phyloP scores from a whole-genome alignment of 495 filamentous ascomycete genomes.

The Penicillium robsamsonii region DNA sequence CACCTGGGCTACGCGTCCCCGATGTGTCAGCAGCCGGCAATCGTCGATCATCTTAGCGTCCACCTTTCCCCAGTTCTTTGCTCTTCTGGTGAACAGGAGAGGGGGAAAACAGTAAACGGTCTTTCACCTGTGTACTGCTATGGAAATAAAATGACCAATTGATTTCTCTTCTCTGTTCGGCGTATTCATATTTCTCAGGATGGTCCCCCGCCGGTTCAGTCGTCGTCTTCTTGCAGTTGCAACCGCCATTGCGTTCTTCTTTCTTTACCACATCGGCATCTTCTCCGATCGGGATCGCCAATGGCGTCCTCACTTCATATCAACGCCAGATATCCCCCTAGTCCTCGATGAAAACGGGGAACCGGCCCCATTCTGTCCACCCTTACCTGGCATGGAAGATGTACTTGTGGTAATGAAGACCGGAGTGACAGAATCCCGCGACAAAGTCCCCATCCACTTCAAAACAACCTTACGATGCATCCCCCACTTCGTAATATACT shows the following conservation, averaged over 20 bases:
- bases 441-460: conserved; percentile 51
- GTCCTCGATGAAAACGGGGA: conserved; percentile 14
- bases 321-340: conserved; percentile 7
- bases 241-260: conserved; percentile 28
- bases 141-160: conserved; percentile 17
- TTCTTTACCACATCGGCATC: conserved; percentile 35
- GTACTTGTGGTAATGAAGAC: conserved; percentile 49
- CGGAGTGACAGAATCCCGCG: conserved; percentile 43
- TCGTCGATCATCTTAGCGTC: conserved; percentile 11
- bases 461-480: conserved; percentile 51
- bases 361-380: conserved; percentile 31
- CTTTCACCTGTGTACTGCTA: background rate
- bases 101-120: conserved; percentile 5
- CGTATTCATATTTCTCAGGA: conserved; percentile 16
- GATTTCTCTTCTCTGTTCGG: conserved; percentile 5
- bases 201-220: conserved; percentile 32
- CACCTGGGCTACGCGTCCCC: conserved; percentile 7
- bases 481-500: conserved; percentile 55
- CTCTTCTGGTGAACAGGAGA: conserved; percentile 1
- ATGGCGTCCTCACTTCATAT: conserved; percentile 12
- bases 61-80: conserved; percentile 10
- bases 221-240: conserved; percentile 31
- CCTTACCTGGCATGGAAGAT: conserved; percentile 43
- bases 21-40: conserved; percentile 10
- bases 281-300: conserved; percentile 15